A percentile compares a stretch with the other conserved stretches of the same genome.
Evolutionary conservation across 2,329 filamentous ascomycete genomes (phyloP).

Genomic region (Drechslerella coelobrocha): DNA sequence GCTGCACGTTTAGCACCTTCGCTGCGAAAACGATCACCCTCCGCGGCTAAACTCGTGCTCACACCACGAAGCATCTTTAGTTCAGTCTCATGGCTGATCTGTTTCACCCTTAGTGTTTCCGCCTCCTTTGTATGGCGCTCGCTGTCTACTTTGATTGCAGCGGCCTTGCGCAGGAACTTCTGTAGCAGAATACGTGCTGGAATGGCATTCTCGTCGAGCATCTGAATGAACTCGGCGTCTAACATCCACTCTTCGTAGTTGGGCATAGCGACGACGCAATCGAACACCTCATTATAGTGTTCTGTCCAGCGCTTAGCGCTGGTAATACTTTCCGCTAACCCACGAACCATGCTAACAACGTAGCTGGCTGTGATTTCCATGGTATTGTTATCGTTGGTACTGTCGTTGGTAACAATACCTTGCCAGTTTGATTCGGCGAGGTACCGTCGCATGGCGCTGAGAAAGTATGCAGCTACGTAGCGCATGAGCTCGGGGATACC

Average conservation of each 20-base stretch:
- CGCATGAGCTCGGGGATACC: background rate
- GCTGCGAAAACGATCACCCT: too few species aligned
- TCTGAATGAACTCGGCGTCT: background rate
- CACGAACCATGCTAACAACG: background rate
- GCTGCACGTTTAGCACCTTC: too few species aligned
- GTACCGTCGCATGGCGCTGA: too few species aligned
- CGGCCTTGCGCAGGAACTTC: background rate
- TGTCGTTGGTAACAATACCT: background rate
- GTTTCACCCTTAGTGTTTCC: too few species aligned
- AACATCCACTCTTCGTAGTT: constrained; percentile 8
- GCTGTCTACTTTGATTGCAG: background rate
- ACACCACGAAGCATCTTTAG: too few species aligned
- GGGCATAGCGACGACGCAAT: background rate
- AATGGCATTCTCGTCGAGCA: constrained; percentile 25
- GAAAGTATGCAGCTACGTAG: background rate
- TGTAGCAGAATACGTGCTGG: constrained; percentile 17
- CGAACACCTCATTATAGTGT: background rate
- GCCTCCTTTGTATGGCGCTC: too few species aligned
- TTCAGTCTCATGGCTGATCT: too few species aligned
- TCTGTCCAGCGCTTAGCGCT: background rate
- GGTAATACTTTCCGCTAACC: background rate
- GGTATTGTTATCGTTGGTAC: background rate
- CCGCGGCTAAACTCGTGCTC: too few species aligned
- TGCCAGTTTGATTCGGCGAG: too few species aligned
- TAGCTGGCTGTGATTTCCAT: background rate